Percentiles rank a stretch among this genome's conserved stretches.
phyloP scores from a whole-genome alignment of 352 stramenopile species.

The Pythium monospermum region DNA sequence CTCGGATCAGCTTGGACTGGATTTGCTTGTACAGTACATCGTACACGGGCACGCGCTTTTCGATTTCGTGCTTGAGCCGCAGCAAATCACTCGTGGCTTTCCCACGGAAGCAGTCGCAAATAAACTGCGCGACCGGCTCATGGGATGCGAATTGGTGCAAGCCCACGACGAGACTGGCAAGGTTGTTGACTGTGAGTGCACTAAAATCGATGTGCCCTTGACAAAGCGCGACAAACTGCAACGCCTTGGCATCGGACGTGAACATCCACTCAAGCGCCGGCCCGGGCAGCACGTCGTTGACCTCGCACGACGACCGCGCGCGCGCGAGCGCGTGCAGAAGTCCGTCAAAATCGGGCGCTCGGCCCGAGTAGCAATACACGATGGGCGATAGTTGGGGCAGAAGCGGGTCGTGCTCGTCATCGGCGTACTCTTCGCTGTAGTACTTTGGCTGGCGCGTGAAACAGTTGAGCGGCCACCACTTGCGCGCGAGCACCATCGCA shows the following conservation, averaged over 20 bases:
- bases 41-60: conserved; percentile 65
- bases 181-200: conserved; percentile 31
- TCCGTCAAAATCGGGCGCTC: conserved; percentile 4
- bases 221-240: conserved; percentile 61
- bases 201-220: conserved; percentile 34
- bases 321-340: conserved; percentile 7
- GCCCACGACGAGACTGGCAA: conserved; percentile 50
- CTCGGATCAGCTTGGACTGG: conserved; percentile 28
- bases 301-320: conserved; percentile 10
- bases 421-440: conserved; percentile 7
- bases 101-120: conserved; percentile 51
- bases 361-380: conserved; percentile 13
- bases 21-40: conserved; percentile 62
- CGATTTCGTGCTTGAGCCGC: conserved; percentile 65
- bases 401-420: conserved; percentile 9
- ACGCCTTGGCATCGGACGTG: conserved; percentile 31
- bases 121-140: conserved; percentile 40
- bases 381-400: conserved; percentile 12
- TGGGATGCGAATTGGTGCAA: conserved; percentile 45
- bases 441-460: conserved; percentile 15
- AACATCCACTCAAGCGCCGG: conserved; percentile 23
- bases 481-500: neutral
- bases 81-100: conserved; percentile 37
- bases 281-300: conserved; percentile 13
- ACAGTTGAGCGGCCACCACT: conserved; percentile 15